phyloP scores from a whole-genome alignment of 2,329 filamentous ascomycete species.

The Apiospora malaysiana region DNA sequence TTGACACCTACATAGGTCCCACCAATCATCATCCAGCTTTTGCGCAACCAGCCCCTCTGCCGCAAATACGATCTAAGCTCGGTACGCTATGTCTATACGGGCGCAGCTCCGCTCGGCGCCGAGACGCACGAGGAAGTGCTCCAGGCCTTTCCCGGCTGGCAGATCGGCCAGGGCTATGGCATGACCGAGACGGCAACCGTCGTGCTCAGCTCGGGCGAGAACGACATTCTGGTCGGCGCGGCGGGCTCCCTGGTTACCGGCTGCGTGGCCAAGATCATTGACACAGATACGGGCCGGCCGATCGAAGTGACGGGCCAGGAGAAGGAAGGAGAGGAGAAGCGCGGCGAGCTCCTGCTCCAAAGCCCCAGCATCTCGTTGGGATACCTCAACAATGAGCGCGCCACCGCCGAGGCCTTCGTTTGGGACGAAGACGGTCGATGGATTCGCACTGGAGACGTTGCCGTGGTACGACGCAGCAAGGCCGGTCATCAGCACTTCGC shows the following conservation, averaged over 20 bases:
- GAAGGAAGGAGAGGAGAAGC: slow-evolving; percentile 67
- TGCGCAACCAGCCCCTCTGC: slow-evolving; percentile 66
- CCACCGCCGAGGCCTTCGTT: slow-evolving; percentile 80
- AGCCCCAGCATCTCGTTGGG: slow-evolving; percentile 79
- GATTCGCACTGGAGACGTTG: slow-evolving; percentile 87
- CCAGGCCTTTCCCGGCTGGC: slow-evolving; percentile 54
- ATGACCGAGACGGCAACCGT: slow-evolving; percentile 81
- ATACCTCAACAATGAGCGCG: slow-evolving; percentile 85
- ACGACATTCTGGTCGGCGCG: slow-evolving; percentile 74
- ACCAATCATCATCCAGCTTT: slow-evolving; percentile 79
- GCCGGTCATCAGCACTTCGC: slow-evolving; percentile 80
- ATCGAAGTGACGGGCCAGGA: slow-evolving; percentile 58
- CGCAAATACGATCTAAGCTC: slow-evolving; percentile 74
- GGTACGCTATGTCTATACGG: slow-evolving; percentile 70
- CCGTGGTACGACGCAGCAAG: slow-evolving; percentile 67
- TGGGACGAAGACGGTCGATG: slow-evolving; percentile 71
- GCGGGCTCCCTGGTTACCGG: slow-evolving; percentile 74
- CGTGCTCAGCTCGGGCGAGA: slow-evolving; percentile 62
- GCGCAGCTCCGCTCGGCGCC: slow-evolving; percentile 77
- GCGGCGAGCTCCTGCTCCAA: slow-evolving; percentile 82
- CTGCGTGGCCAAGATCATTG: slow-evolving; percentile 69
- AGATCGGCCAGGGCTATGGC: slow-evolving; percentile 73
- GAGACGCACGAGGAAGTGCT: slow-evolving; percentile 68
- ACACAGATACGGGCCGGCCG: slow-evolving; percentile 50
- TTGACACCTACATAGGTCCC: slow-evolving; percentile 62